Conservation (phyloP, 208 protist species). For the Trypanosoma vivax region DNA sequence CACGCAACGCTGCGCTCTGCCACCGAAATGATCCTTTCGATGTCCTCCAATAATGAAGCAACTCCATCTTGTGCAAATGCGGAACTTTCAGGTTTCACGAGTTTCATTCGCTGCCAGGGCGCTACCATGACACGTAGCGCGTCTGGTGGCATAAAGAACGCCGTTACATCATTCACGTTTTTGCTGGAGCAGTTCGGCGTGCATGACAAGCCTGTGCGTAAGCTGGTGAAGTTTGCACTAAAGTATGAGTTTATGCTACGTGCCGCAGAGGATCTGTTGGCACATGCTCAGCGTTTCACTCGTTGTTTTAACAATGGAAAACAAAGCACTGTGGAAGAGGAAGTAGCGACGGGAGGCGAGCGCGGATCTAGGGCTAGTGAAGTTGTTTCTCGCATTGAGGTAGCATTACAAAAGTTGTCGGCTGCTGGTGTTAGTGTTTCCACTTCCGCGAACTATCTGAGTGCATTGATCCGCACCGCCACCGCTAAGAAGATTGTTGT, state of each 20-base stretch:
- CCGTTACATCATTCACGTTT: conserved; percentile 44
- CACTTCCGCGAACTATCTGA: conserved; percentile 13
- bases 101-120: conserved; percentile 22
- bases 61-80: not conserved
- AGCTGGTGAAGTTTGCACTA: conserved; percentile 64
- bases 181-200: conserved; percentile 39
- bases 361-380: not conserved
- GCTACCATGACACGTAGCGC: conserved; percentile 23
- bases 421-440: conserved; percentile 10
- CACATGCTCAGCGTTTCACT: conserved; percentile 33
- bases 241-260: conserved; percentile 63
- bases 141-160: conserved; percentile 51
- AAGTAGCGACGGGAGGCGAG: not conserved
- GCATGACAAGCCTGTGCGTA: conserved; percentile 10
- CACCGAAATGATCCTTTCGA: conserved; percentile 28
- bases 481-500: conserved; percentile 21
- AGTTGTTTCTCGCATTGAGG: not conserved
- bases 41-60: not conserved
- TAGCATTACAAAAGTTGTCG: not conserved
- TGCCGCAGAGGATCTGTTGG: conserved; percentile 50
- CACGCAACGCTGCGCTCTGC: conserved; percentile 20
- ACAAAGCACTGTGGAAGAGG: not conserved
- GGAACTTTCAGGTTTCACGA: conserved; percentile 10
- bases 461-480: conserved; percentile 19
- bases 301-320: not conserved